Evolutionary conservation across 768 basidiomycete species (phyloP), one percentile per base, ranked within the genome.

Genomic region (Phanerochaete sordida): DNA sequence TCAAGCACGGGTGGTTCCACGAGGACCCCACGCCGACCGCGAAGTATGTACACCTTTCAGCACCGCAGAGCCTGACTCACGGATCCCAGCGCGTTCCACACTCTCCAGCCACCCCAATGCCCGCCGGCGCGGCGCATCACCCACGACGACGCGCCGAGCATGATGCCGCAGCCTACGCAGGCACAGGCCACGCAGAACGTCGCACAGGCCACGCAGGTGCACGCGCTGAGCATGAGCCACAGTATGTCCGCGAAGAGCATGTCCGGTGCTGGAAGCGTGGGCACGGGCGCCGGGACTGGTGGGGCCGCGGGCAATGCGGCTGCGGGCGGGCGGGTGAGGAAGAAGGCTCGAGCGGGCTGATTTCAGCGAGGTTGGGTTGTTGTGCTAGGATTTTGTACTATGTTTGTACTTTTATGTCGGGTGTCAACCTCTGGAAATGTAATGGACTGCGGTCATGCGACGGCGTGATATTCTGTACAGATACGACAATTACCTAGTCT

Each of bases 121-220:
- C 95, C 95, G 33, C 95, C 95, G 0, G 86, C 87, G 43, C 80
- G 95, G 30, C 84, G 94, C 44, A 95, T 98, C 54, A 91, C 94
- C 1, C 90, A 93, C 68, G 96, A 98, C 69, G 95, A 98, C 39
- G 91, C 90, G 6, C 90, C 91, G 0, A 90, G 88, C 0, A 91
- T 92, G 90, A 84, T 92, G 75, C 87, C 87, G 26, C 70, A 84
- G 21, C 83, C 84, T 21, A 73, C 80, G 21, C 64, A 66, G 7
- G 66, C 64, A 13, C 80, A 79, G 19, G 73, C 73, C 60, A 68
- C 73, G 30, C 77, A 77, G 31, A 76, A 75, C 26, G 51, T 49
- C 19, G 53, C 79, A 5, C 84, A 81, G 50, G 68, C 19, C 76
- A 77, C 33, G 70, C 39, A 43, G 39, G 74, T 27, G 81, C 84